A percentile compares a stretch with the other conserved stretches of the same genome.
These are phyloP conservation scores for Diaporthe sp. DNA, from an alignment of 2,329 filamentous ascomycete genomes.

Conservation along the genomic window DNA sequence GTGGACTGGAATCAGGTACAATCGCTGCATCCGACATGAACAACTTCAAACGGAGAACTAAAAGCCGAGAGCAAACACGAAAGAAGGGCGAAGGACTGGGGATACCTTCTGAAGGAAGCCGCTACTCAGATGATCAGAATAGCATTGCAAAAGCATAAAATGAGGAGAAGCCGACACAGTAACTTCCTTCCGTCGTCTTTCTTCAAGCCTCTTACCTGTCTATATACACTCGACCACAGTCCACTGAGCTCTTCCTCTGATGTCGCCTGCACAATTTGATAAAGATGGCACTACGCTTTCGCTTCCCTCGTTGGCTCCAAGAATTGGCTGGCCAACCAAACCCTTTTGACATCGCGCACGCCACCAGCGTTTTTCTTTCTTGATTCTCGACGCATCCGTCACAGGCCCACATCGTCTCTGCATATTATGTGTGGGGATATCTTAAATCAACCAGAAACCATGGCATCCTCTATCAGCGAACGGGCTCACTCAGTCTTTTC, in stretches of 20 bases:
- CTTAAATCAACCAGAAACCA: too few relatives aligned
- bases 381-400: too few relatives aligned
- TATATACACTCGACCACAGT: not conserved
- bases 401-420: too few relatives aligned
- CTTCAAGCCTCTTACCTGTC: not conserved
- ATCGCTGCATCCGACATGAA: not conserved
- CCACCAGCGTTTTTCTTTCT: too few relatives aligned
- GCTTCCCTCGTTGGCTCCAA: too few relatives aligned
- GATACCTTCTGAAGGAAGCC: not conserved
- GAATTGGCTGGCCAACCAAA: too few relatives aligned
- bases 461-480: too few relatives aligned
- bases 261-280: not conserved
- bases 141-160: not conserved
- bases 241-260: not conserved
- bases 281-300: not conserved
- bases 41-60: not conserved
- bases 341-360: too few relatives aligned
- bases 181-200: not conserved
- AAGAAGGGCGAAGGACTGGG: not conserved
- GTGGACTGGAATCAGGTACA: not conserved
- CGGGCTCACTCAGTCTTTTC: too few relatives aligned
- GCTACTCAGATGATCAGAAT: not conserved
- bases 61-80: not conserved
- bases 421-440: too few relatives aligned
- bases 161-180: not conserved